A percentile compares a stretch with the other conserved stretches of the same genome.
phyloP scores from a whole-genome alignment of 1,139 yeast species.

The Kodamaea suecica region DNA sequence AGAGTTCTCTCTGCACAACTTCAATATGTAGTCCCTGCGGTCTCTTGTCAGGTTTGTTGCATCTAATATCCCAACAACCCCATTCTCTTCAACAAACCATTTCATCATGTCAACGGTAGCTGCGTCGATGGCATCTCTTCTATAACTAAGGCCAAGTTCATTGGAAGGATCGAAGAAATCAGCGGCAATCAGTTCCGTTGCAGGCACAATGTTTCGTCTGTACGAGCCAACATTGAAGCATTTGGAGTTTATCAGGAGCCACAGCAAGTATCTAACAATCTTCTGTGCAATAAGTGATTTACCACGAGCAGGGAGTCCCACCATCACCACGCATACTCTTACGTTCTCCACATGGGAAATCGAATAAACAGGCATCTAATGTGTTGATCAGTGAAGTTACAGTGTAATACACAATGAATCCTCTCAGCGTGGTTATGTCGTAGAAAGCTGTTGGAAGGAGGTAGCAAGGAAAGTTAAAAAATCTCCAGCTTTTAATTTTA shows the following conservation, averaged over 20 bases:
- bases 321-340: slow-evolving; percentile 75
- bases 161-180: slow-evolving; percentile 76
- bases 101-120: slow-evolving; percentile 83
- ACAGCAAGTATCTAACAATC: slow-evolving; percentile 81
- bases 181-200: slow-evolving; percentile 43
- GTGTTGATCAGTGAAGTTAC: too few relatives aligned
- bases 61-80: slow-evolving; percentile 89
- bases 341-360: slow-evolving; percentile 70
- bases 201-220: slow-evolving; percentile 54
- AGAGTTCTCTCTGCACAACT: slow-evolving; percentile 59
- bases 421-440: too few relatives aligned
- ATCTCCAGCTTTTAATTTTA: too few relatives aligned
- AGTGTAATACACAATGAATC: too few relatives aligned
- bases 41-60: slow-evolving; percentile 77
- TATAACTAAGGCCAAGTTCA: slow-evolving; percentile 55
- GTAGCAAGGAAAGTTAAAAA: too few relatives aligned
- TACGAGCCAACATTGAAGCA: slow-evolving; percentile 89
- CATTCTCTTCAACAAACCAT: slow-evolving; percentile 80
- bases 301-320: slow-evolving; percentile 69
- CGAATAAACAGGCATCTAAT: slow-evolving; percentile 65
- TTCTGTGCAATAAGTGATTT: slow-evolving; percentile 79
- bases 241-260: slow-evolving; percentile 86
- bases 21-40: slow-evolving; percentile 65
- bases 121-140: slow-evolving; percentile 65
- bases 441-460: too few relatives aligned